phyloP scores from a whole-genome alignment of 176 grass and related monocot species.

The Avena eriantha region DNA sequence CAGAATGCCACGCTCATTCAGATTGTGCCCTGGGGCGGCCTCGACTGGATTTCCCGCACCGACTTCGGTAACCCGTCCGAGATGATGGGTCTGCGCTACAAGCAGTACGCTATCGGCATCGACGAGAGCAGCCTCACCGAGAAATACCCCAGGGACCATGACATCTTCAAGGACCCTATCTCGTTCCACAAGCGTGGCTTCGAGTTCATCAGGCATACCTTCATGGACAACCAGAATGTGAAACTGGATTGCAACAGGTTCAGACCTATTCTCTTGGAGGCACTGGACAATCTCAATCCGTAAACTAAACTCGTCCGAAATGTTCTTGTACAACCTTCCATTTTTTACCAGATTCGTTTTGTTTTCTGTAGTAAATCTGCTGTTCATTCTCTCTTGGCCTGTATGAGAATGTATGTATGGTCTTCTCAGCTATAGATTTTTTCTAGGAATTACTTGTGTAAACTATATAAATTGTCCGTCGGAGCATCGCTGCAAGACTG shows the following conservation, averaged over 20 bases:
- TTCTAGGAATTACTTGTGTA: slow-evolving; percentile 19
- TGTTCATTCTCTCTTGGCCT: slow-evolving; percentile 6
- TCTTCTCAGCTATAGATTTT: slow-evolving; percentile 26
- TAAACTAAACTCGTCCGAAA: slow-evolving; percentile 33
- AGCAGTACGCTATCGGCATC: slow-evolving; percentile 66
- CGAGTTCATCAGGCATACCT: slow-evolving; percentile 52
- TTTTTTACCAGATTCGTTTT: slow-evolving; percentile 40
- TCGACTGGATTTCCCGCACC: slow-evolving; percentile 51
- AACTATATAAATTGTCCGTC: slow-evolving; percentile 29
- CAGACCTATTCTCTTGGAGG: slow-evolving; percentile 65
- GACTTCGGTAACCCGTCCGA: slow-evolving; percentile 54
- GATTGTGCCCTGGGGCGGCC: slow-evolving; percentile 64
- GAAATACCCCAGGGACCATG: slow-evolving; percentile 66
- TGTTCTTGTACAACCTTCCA: slow-evolving; percentile 20
- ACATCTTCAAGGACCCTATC: slow-evolving; percentile 66
- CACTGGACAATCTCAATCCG: slow-evolving; percentile 68
- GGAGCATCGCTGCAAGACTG: background rate
- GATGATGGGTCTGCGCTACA: slow-evolving; percentile 61
- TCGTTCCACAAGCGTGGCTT: slow-evolving; percentile 56
- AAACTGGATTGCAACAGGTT: slow-evolving; percentile 76
- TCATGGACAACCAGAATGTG: slow-evolving; percentile 85
- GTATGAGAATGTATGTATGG: slow-evolving; percentile 11
- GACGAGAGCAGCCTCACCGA: slow-evolving; percentile 78
- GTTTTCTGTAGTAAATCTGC: slow-evolving; percentile 24
- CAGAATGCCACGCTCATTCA: slow-evolving; percentile 68